Base-by-base conservation (phyloP, 2,329 filamentous ascomycete genomes). In the Venturia effusa region DNA sequence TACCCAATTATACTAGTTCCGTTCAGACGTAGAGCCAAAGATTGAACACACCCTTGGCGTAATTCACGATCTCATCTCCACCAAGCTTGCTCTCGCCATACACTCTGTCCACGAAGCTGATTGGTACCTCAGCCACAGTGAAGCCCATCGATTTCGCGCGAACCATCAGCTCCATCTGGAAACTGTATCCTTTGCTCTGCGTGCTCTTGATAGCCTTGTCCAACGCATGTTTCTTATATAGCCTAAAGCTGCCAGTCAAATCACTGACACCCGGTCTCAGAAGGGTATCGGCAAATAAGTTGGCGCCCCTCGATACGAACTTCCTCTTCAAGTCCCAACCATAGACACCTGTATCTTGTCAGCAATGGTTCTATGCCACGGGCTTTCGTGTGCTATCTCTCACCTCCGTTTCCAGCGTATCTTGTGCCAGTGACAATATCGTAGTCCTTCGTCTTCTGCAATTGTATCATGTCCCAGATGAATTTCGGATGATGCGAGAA, bases 151-250 rank as follows among this genome's bases (percentile, higher is more conserved):
- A 90, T 84, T 97, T 97, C 40, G 94, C 94, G 67, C 92, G 84
- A 10, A 97, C 93, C 88, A 97, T 97, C 86, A 99, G 89, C 83
- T 97, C 93, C 94, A 99, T 99, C 85, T 99, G 94, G 82, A 99
- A 99, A 48, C 89, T 93, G 76, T 97, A 99, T 2, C 94, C 94
- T 80, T 97, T 96, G 74, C 90, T 94, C 82, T 97, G 88, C 10
- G 92, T 97, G 77, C 84, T 90, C 72, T 83, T 81, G 71, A 99
- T 97, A 65, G 48, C 59, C 40, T 64, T 64, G n/a, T 62, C 32
- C 72, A 99, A 77, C 67, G 96, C 90, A 66, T 81, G 80, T 79
- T 88, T 92, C 86, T 96, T 97, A 78, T 99, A 99, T 75, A 99
- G 77, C 67, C 94, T 81, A 79, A 97, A 99, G 74, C 88, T 93